Conservation (phyloP, 2,329 filamentous ascomycete species). For the Diplodia corticola region DNA sequence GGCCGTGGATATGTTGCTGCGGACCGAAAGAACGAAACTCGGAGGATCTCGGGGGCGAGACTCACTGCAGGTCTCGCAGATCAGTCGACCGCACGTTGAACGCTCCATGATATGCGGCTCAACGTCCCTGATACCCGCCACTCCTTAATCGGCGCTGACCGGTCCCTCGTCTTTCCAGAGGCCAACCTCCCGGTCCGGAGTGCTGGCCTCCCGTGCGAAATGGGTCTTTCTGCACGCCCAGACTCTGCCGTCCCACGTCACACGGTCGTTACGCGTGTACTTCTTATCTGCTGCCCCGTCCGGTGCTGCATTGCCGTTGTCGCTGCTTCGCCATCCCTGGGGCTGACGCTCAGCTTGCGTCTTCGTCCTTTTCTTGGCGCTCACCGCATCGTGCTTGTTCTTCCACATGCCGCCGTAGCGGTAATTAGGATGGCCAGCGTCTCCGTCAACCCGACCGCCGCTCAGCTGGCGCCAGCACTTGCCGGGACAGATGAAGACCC, state of each 20-base stretch:
- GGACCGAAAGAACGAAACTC: slow-evolving; percentile 16
- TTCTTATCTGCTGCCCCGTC: background rate
- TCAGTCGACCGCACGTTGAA: background rate
- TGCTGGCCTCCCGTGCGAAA: background rate
- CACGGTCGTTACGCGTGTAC: slow-evolving; percentile 12
- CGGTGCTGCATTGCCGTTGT: background rate
- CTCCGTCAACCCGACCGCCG: slow-evolving; percentile 47
- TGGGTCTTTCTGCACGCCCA: slow-evolving; percentile 18
- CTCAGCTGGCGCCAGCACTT: slow-evolving; percentile 46
- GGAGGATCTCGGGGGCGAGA: slow-evolving; percentile 9
- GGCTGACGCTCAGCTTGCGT: background rate
- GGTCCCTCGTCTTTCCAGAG: slow-evolving; percentile 3
- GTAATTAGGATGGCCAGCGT: slow-evolving; percentile 39
- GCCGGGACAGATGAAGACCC: slow-evolving; percentile 49
- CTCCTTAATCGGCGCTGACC: slow-evolving; percentile 4
- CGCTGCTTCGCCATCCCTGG: background rate
- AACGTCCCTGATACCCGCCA: background rate
- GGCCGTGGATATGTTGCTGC: background rate
- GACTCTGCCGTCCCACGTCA: slow-evolving; percentile 1
- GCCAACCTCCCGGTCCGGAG: background rate
- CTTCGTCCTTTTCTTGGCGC: slow-evolving; percentile 38
- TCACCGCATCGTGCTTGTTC: slow-evolving; percentile 43
- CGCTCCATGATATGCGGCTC: background rate
- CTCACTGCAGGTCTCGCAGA: background rate
- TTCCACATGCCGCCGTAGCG: slow-evolving; percentile 27